Evolutionary conservation across 2,329 filamentous ascomycete genomes (phyloP), one percentile per base, ranked within the genome.

Genomic region (Apiospora marii): DNA sequence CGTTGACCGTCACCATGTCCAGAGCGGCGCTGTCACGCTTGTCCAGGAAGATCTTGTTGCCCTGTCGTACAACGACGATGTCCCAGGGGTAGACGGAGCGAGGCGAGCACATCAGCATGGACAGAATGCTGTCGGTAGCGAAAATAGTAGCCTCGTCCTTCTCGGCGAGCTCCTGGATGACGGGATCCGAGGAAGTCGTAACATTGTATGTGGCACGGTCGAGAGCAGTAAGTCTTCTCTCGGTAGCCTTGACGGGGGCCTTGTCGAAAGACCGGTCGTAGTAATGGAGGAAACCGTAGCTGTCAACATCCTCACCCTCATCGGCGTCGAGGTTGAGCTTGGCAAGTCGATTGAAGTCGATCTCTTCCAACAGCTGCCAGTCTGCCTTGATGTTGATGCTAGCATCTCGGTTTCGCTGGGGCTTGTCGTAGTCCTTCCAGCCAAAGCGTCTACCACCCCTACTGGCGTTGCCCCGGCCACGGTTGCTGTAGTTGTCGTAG

Each of bases 391-490:
- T 95, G 86, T 96, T 96, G 81, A 99, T 94, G 48, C 95, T 98
- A 14, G 96, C 93, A 86, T 99, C 96, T 74, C 96, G 94, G 85
- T 97, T 98, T 80, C 96, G 92, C 83, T 96, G 91, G 74, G 96
- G 96, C 91, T 98, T 98, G 87, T 99, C 96, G 82, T 95, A 98
- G 83, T 99, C 96, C 86, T 96, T 97, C 96, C 96, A 98, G 82
- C 96, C 96, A 80, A 98, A 98, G 78, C 96, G 92, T 77, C 96
- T 92, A 70, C 94, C 93, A 74, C 94, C 92, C 76, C 93, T 91
- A 71, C 92, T 88, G 70, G 89, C 90, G 74, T 89, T 88, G 72
- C 94, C 90, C 46, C 92, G 92, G 68, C 93, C 92, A 74, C 92
- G 88, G 80, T 90, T 90, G 79, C 96, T 93, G 80, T 95, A 94